Percentiles rank a stretch among this genome's conserved stretches.
Evolutionary conservation across 371 early-diverging fungal species (phyloP).

Genomic region (Parasitella parasitica): DNA sequence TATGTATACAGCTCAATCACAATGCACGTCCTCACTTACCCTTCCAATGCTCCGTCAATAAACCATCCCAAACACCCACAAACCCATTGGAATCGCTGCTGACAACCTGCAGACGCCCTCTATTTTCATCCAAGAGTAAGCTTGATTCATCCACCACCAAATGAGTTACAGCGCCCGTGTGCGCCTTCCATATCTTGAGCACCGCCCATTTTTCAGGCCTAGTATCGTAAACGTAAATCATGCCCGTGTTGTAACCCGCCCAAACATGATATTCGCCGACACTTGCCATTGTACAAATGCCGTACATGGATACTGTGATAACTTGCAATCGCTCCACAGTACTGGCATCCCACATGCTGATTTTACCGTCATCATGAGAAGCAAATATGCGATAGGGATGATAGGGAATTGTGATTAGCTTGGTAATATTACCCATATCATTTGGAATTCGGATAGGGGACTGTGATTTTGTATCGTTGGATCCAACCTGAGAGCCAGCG

Average conservation of each 20-base stretch:
- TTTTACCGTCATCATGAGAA: slow-evolving; percentile 75
- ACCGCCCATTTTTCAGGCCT: slow-evolving; percentile 42
- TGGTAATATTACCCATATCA: slow-evolving; percentile 53
- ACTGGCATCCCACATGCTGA: slow-evolving; percentile 61
- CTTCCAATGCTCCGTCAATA: slow-evolving; percentile 64
- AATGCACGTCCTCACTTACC: slow-evolving; percentile 40
- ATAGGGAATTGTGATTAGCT: slow-evolving; percentile 42
- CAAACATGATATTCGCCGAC: slow-evolving; percentile 62
- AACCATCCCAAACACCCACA: slow-evolving; percentile 75
- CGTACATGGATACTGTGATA: slow-evolving; percentile 54
- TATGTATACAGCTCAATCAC: neutral
- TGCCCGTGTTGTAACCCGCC: slow-evolving; percentile 71
- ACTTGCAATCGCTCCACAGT: slow-evolving; percentile 34
- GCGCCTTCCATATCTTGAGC: slow-evolving; percentile 68
- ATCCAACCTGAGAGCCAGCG: neutral
- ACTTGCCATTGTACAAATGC: slow-evolving; percentile 53
- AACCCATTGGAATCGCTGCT: slow-evolving; percentile 64
- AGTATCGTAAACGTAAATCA: slow-evolving; percentile 66
- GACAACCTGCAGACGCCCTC: slow-evolving; percentile 42
- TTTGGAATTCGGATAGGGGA: slow-evolving; percentile 21
- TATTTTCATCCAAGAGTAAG: slow-evolving; percentile 30
- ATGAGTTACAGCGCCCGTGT: slow-evolving; percentile 45
- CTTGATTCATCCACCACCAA: slow-evolving; percentile 46
- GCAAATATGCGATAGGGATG: slow-evolving; percentile 47
- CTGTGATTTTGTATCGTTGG: neutral